phyloP scores from a whole-genome alignment of 2,329 filamentous ascomycete genomes.

The Talaromyces sp. region DNA sequence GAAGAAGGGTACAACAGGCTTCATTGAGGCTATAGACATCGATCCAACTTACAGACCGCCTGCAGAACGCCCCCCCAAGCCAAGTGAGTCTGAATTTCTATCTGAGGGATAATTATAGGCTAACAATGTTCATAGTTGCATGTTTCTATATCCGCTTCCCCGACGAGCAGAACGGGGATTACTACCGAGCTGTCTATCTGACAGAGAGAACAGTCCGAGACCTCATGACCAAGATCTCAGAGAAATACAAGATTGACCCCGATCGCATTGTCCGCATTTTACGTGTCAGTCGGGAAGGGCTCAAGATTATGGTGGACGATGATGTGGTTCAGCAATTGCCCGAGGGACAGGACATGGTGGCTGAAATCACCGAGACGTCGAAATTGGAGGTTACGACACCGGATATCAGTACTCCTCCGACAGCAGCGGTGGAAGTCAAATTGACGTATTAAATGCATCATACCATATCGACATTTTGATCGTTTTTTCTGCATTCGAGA shows the following conservation, averaged over 20 bases:
- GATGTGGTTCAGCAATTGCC: constrained; percentile 77
- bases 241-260: constrained; percentile 77
- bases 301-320: constrained; percentile 85
- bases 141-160: constrained; percentile 77
- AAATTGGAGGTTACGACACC: constrained; percentile 40
- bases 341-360: constrained; percentile 86
- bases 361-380: constrained; percentile 59
- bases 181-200: constrained; percentile 82
- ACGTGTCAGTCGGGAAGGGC: constrained; percentile 66
- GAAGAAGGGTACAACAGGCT: constrained; percentile 54
- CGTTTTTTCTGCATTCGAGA: constrained; percentile 21
- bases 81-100: constrained; percentile 45
- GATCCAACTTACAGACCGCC: constrained; percentile 80
- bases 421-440: constrained; percentile 47
- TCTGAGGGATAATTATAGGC: constrained; percentile 21
- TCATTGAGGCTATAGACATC: constrained; percentile 90
- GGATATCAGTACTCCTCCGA: constrained; percentile 22
- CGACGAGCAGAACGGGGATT: constrained; percentile 54
- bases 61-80: constrained; percentile 64
- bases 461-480: constrained; percentile 33
- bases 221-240: constrained; percentile 66
- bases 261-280: constrained; percentile 67
- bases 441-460: constrained; percentile 49
- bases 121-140: constrained; percentile 55
- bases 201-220: constrained; percentile 71